These are phyloP conservation scores for Xylaria sp. DNA, from an alignment of 2,329 filamentous ascomycete species.

Conservation along the genomic window DNA sequence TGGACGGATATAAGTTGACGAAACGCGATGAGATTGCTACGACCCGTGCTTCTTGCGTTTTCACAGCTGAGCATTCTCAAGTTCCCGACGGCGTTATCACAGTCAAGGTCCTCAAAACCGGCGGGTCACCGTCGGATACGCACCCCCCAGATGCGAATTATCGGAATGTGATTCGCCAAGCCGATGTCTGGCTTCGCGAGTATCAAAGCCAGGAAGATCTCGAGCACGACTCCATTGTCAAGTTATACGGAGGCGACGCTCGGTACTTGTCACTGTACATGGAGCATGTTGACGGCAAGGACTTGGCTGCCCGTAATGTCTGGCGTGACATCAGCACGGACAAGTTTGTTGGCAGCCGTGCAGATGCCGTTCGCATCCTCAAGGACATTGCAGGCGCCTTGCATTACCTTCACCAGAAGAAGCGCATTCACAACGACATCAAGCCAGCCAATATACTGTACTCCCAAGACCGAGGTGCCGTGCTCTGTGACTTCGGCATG, in stretches of 20 bases:
- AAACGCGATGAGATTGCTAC: conserved; percentile 53
- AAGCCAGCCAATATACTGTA: conserved; percentile 59
- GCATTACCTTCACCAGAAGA: conserved; percentile 50
- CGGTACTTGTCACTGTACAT: conserved; percentile 56
- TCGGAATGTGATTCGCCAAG: conserved; percentile 53
- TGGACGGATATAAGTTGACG: conserved; percentile 50
- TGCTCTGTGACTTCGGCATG: conserved; percentile 57
- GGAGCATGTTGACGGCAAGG: conserved; percentile 54
- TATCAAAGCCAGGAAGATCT: conserved; percentile 51
- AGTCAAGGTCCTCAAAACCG: conserved; percentile 57
- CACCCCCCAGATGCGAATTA: conserved; percentile 45
- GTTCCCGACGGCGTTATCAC: conserved; percentile 52
- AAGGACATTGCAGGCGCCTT: conserved; percentile 50
- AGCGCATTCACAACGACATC: conserved; percentile 56
- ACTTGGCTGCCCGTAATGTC: conserved; percentile 44
- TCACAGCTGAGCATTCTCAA: conserved; percentile 48
- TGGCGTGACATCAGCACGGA: conserved; percentile 47
- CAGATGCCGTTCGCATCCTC: conserved; percentile 49
- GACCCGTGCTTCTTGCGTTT: conserved; percentile 51
- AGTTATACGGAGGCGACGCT: conserved; percentile 54
- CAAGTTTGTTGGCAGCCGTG: conserved; percentile 44
- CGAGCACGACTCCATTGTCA: conserved; percentile 53
- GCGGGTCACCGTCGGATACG: conserved; percentile 36
- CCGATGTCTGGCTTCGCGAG: conserved; percentile 56
- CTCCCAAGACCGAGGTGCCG: conserved; percentile 52